Evolutionary conservation across 2,329 filamentous ascomycete species (phyloP).

Genomic region (Fusarium pseudonygamai): DNA sequence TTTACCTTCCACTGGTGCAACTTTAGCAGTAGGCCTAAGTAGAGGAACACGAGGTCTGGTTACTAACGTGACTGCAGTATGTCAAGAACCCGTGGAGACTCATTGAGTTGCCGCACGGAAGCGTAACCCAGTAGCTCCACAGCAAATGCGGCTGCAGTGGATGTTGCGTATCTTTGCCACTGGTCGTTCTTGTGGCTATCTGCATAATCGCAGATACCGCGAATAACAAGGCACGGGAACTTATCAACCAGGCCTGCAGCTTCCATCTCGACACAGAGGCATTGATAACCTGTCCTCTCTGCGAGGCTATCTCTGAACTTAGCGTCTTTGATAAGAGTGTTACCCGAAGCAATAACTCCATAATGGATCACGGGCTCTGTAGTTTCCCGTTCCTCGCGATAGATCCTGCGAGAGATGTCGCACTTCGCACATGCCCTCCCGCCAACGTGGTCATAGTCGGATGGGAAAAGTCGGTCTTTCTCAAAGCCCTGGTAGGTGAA

Average conservation of each 20-base stretch:
- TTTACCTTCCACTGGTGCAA: neutral
- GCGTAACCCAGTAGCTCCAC: neutral
- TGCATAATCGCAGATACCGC: neutral
- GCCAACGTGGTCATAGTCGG: neutral
- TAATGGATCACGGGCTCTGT: conserved; percentile 32
- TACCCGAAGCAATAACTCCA: conserved; percentile 40
- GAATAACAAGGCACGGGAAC: neutral
- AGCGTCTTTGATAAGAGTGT: neutral
- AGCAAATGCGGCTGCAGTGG: neutral
- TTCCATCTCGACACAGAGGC: neutral
- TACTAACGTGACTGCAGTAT: too few relatives aligned
- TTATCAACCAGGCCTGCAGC: neutral
- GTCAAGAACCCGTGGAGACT: conserved; percentile 66
- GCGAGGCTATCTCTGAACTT: neutral
- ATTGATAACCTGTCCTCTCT: neutral
- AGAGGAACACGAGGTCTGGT: too few relatives aligned
- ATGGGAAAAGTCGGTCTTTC: conserved; percentile 27
- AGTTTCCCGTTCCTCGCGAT: neutral
- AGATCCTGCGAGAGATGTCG: neutral
- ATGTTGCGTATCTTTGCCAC: neutral
- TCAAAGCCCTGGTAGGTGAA: conserved; percentile 9
- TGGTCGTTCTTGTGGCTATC: neutral
- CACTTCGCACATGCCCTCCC: conserved; percentile 12
- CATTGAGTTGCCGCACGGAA: conserved; percentile 58
- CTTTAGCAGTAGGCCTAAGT: too few relatives aligned